Conservation (phyloP, 2,329 filamentous ascomycete species). For the Fusarium longipes region DNA sequence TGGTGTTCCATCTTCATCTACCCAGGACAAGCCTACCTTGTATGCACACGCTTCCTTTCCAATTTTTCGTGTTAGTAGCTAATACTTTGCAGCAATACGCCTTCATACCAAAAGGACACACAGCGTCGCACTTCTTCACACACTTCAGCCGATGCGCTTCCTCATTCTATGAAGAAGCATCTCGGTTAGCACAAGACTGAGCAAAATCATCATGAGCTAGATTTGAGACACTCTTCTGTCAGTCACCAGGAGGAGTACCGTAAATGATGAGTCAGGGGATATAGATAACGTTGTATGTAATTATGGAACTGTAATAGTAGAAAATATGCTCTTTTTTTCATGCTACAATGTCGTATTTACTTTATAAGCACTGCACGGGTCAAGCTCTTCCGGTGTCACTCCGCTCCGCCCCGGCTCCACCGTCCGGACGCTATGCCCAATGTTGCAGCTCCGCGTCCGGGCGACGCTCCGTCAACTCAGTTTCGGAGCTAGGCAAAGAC, state of each 20-base stretch:
- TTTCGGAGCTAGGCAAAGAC: background rate
- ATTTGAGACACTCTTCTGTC: constrained; percentile 44
- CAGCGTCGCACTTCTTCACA: background rate
- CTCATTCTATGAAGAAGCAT: constrained; percentile 41
- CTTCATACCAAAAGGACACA: background rate
- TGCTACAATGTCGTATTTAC: too few species aligned
- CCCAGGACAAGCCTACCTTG: constrained; percentile 4
- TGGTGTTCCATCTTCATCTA: constrained; percentile 3
- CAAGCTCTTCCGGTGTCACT: too few species aligned
- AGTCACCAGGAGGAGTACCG: constrained; percentile 51
- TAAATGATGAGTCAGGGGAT: too few species aligned
- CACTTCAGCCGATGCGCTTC: constrained; percentile 40
- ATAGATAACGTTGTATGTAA: background rate
- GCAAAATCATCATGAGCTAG: constrained; percentile 49
- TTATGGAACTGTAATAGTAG: background rate
- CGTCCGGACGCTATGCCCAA: constrained; percentile 27
- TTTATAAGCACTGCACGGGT: too few species aligned
- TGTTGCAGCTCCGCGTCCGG: constrained; percentile 27
- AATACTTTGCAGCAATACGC: background rate
- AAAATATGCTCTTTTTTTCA: too few species aligned
- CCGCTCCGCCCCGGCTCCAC: constrained; percentile 16
- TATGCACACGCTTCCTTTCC: background rate
- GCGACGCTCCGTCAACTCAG: background rate
- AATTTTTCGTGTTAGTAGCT: background rate
- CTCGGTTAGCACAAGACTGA: constrained; percentile 46